These are phyloP conservation scores for Imleria badia DNA, from an alignment of 768 basidiomycete genomes.

Conservation along the genomic window DNA sequence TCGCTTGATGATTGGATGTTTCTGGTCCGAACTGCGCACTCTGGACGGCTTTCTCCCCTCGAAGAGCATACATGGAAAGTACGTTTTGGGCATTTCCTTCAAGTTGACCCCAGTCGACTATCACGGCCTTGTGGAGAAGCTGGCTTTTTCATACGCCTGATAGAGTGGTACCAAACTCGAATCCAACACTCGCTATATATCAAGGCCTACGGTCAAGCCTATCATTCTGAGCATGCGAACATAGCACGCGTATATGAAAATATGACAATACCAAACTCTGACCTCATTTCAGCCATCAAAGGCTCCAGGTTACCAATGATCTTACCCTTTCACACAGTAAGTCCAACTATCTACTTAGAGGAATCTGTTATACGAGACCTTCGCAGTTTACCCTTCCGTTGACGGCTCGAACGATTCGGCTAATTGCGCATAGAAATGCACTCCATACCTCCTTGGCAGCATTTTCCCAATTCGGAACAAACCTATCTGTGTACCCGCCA, in stretches of 20 bases:
- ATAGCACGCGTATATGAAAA: constrained; percentile 6
- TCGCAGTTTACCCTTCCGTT: constrained; percentile 48
- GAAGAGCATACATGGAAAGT: constrained; percentile 34
- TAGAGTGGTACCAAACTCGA: constrained; percentile 43
- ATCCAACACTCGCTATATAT: constrained; percentile 46
- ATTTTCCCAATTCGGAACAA: constrained; percentile 32
- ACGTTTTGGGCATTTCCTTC: constrained; percentile 32
- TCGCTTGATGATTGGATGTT: constrained; percentile 39
- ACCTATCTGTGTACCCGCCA: constrained; percentile 38
- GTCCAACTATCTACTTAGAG: constrained; percentile 6
- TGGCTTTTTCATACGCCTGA: constrained; percentile 44
- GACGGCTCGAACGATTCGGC: constrained; percentile 38
- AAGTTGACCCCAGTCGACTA: constrained; percentile 18
- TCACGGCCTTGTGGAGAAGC: constrained; percentile 36
- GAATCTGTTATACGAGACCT: background rate
- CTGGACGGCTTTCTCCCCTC: constrained; percentile 21
- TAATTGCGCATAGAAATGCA: constrained; percentile 49
- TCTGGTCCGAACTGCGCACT: constrained; percentile 30
- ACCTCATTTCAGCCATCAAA: constrained; percentile 24
- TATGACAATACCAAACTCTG: constrained; percentile 16
- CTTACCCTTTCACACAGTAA: constrained; percentile 49
- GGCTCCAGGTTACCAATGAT: constrained; percentile 40
- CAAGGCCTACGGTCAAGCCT: constrained; percentile 33
- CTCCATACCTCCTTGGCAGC: constrained; percentile 44
- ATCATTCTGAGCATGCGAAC: constrained; percentile 16